Conservation (phyloP, 768 basidiomycete genomes). For the Obba rivulosa region DNA sequence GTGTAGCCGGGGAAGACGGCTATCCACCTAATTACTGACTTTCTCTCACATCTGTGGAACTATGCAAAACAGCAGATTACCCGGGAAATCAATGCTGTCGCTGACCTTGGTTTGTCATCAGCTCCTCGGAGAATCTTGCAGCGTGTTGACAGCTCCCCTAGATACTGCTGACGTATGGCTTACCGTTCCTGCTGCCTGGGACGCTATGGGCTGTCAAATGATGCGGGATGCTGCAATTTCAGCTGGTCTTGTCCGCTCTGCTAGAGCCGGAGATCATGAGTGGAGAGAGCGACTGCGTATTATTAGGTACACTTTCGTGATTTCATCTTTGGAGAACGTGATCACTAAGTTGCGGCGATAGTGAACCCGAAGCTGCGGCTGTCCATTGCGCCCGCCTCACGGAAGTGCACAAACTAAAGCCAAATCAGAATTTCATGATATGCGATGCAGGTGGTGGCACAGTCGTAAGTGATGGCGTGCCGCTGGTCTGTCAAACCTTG, state of each 20-base stretch:
- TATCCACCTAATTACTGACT: conserved; percentile 78
- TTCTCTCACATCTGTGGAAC: conserved; percentile 78
- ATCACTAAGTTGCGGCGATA: conserved; percentile 17
- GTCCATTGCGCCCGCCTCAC: conserved; percentile 84
- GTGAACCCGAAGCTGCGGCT: conserved; percentile 81
- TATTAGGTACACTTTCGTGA: conserved; percentile 48
- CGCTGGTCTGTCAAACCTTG: background rate
- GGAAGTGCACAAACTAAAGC: conserved; percentile 70
- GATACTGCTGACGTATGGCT: conserved; percentile 82
- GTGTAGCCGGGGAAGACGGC: conserved; percentile 67
- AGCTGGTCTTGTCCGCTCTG: conserved; percentile 73
- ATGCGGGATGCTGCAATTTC: conserved; percentile 83
- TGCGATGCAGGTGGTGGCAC: conserved; percentile 86
- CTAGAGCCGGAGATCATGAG: conserved; percentile 59
- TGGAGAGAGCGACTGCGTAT: conserved; percentile 83
- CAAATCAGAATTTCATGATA: conserved; percentile 86
- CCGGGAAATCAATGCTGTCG: conserved; percentile 79
- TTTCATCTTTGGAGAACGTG: background rate
- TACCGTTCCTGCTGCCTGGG: conserved; percentile 90
- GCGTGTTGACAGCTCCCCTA: conserved; percentile 22
- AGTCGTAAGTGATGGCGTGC: conserved; percentile 36
- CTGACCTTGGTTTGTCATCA: conserved; percentile 63
- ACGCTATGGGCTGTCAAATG: conserved; percentile 76
- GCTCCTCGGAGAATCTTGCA: conserved; percentile 1
- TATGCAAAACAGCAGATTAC: conserved; percentile 86